Evolutionary conservation across 2,329 filamentous ascomycete species (phyloP).

Genomic region (Fusarium pininemorale): DNA sequence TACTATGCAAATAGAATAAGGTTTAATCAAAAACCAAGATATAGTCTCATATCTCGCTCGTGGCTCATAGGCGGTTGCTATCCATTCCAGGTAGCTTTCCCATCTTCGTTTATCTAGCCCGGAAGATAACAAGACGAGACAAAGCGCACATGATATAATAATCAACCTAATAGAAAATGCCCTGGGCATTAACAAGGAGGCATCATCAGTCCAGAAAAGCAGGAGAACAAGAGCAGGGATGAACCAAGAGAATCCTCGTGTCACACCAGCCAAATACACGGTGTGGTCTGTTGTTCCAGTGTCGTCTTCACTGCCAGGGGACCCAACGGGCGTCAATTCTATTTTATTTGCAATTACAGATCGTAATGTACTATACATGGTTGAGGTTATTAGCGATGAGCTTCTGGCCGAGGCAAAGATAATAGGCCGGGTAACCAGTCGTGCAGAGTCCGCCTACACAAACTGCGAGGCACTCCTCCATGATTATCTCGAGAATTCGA

Average conservation of each 20-base stretch:
- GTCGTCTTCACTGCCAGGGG: background rate
- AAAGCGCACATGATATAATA: background rate
- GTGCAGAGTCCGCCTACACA: background rate
- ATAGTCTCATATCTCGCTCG: background rate
- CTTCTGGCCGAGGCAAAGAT: background rate
- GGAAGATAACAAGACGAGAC: background rate
- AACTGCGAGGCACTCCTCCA: background rate
- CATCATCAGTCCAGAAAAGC: background rate
- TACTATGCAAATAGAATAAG: background rate
- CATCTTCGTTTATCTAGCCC: background rate
- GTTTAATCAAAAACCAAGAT: too few species aligned
- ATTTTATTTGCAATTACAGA: background rate
- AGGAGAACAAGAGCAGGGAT: background rate
- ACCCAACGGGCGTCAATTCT: background rate
- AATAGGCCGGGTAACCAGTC: background rate
- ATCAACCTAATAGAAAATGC: background rate
- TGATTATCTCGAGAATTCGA: background rate
- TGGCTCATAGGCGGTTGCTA: background rate
- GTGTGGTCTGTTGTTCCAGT: background rate
- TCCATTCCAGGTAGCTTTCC: background rate
- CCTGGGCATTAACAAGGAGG: too few species aligned
- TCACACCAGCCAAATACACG: background rate
- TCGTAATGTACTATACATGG: background rate
- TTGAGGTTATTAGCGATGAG: background rate
- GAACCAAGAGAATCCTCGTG: background rate